Percentiles rank a stretch among this genome's conserved stretches.
Evolutionary conservation across 768 basidiomycete genomes (phyloP).

Genomic region (Candolleomyces aberdarensis): DNA sequence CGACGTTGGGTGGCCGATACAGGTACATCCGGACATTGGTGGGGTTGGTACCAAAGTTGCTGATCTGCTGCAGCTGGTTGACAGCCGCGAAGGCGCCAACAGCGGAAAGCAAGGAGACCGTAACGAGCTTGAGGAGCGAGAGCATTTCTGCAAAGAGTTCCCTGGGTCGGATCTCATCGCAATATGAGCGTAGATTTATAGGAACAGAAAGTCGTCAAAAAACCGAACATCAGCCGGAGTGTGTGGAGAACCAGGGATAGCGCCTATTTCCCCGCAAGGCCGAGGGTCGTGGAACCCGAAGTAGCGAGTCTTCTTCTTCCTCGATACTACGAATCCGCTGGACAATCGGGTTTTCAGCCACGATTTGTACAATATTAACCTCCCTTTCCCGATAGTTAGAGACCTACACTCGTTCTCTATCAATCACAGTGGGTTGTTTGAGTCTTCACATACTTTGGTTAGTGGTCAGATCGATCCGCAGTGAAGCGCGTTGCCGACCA

Average conservation of each 20-base stretch:
- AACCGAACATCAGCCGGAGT: slow-evolving; percentile 1
- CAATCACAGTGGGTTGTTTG: too few relatives aligned
- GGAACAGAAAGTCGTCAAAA: background rate
- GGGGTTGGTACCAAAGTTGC: slow-evolving; percentile 51
- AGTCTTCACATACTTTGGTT: background rate
- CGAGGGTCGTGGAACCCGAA: background rate
- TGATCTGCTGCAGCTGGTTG: slow-evolving; percentile 35
- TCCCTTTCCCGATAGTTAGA: too few relatives aligned
- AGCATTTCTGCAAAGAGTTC: background rate
- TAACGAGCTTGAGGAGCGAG: background rate
- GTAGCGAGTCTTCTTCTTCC: background rate
- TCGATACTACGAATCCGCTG: too few relatives aligned
- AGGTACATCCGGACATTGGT: slow-evolving; percentile 48
- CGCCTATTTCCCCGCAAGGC: background rate
- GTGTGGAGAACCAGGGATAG: background rate
- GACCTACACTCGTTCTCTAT: too few relatives aligned
- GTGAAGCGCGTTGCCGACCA: background rate
- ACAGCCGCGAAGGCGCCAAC: slow-evolving; percentile 23
- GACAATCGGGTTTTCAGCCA: too few relatives aligned
- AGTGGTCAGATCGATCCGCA: background rate
- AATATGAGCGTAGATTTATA: background rate
- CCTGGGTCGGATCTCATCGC: background rate
- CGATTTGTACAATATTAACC: too few relatives aligned
- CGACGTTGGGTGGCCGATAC: slow-evolving; percentile 38
- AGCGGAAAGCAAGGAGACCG: background rate